Evolutionary conservation across 208 protist species (phyloP), one percentile per base, ranked within the genome.

Genomic region (Vickermania ingenoplastis): DNA sequence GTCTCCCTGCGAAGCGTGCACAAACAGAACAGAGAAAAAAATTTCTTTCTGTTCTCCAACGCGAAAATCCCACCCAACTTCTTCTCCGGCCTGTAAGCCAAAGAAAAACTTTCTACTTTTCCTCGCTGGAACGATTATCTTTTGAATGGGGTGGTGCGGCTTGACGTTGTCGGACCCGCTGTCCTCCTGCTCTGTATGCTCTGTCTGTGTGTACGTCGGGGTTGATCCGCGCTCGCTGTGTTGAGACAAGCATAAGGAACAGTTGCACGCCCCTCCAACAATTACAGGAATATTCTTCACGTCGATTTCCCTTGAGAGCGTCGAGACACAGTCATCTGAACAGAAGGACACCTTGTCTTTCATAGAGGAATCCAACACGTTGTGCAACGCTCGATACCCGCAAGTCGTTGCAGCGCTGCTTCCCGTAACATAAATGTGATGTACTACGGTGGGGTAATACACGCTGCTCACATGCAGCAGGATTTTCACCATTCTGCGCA

Each of bases 31-130:
- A 2, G 69, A 64, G 41, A 86, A 91, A 11, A 41, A 54, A 21
- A 85, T 64, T 26, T 59, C 50, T n/a, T 54, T 54, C 49, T 73
- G 27, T 21, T 69, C 41, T 56, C 66, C 59, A 25, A 80, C 74
- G 11, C 31, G 49, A 53, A 85, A 91, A 57, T 86, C 79, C 80
- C 83, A 91, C 29, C 81, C 68, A 24, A 87, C 57, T 31, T 87
- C 83, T 7, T 79, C 71, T 28, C 45, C 11, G 1, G 48, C 41
- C 11, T 57, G 28, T 53, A 91, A 65, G 1, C 67, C 57, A 31
- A 81, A 73, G 14, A 65, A 62, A 14, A 82, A 49, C 13, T 55
- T 77, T 21, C 59, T 36, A 27, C 69, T 63, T 7, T 56, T 64
- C 23, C 68, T 63, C 27, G 77, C 52, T 23, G 17, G 28, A 0